Evolutionary conservation across 1,139 yeast species (phyloP).

Genomic region (Barnettozyma hawaiiensis): DNA sequence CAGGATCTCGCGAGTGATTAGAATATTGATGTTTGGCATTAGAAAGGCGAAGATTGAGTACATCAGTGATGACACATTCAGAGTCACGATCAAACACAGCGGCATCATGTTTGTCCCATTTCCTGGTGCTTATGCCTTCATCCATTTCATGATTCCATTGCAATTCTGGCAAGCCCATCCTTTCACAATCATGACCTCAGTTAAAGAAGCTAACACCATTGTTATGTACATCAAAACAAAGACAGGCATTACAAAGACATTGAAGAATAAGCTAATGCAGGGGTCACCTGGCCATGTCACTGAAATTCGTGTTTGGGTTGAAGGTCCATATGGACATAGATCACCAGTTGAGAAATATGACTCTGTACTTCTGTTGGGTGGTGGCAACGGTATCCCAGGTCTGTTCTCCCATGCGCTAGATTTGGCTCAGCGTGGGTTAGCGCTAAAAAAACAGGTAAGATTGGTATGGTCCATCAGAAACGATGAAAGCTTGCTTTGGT

Average conservation of each 20-base stretch:
- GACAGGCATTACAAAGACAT: conserved; percentile 37
- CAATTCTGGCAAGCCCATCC: conserved; percentile 56
- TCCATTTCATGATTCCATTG: conserved; percentile 36
- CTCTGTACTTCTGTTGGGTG: conserved; percentile 48
- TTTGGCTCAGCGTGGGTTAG: conserved; percentile 7
- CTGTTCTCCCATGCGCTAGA: conserved; percentile 30
- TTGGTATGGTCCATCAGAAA: conserved; percentile 51
- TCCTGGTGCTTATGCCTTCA: conserved; percentile 32
- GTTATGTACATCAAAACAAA: conserved; percentile 39
- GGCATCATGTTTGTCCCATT: conserved; percentile 37
- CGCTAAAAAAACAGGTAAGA: conserved; percentile 38
- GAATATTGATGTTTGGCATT: conserved; percentile 28
- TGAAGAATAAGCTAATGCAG: conserved; percentile 3
- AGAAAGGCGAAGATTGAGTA: conserved; percentile 38
- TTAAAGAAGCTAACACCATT: conserved; percentile 32
- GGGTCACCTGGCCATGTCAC: conserved; percentile 6
- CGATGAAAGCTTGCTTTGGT: conserved; percentile 42
- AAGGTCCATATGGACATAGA: conserved; percentile 55
- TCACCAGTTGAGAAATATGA: conserved; percentile 50
- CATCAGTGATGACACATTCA: conserved; percentile 39
- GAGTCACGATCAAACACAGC: conserved; percentile 29
- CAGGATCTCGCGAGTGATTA: conserved; percentile 24
- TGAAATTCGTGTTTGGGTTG: conserved; percentile 33
- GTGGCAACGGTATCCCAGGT: conserved; percentile 72
- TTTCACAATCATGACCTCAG: conserved; percentile 33